Evolutionary conservation across 2,329 filamentous ascomycete genomes (phyloP).

Genomic region (Aspergillus sp.): DNA sequence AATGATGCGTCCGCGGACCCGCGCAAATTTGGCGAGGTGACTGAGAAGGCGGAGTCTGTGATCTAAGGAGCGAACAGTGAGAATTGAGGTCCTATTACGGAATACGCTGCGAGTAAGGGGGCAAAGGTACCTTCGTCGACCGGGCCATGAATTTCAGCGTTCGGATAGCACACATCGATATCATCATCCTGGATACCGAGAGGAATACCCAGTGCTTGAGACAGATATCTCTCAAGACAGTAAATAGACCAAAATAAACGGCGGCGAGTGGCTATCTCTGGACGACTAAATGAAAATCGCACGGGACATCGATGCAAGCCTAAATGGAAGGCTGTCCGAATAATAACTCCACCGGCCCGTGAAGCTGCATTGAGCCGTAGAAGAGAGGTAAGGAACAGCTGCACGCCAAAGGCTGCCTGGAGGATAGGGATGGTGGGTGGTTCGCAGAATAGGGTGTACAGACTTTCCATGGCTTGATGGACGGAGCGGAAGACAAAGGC

Average conservation of each 20-base stretch:
- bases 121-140: neutral
- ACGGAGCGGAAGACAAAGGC: constrained; percentile 50
- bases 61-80: constrained; percentile 1
- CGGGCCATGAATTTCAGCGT: constrained; percentile 45
- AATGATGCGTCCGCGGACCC: constrained; percentile 52
- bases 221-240: constrained; percentile 55
- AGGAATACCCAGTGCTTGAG: constrained; percentile 57
- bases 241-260: constrained; percentile 61
- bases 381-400: constrained; percentile 57
- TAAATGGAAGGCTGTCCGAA: constrained; percentile 57
- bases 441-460: constrained; percentile 48
- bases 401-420: constrained; percentile 54
- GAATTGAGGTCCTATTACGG: neutral
- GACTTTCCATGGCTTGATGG: constrained; percentile 51
- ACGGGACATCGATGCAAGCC: constrained; percentile 60
- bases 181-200: constrained; percentile 58
- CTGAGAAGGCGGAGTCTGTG: constrained; percentile 38
- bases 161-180: constrained; percentile 58
- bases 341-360: constrained; percentile 55
- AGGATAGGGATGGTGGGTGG: constrained; percentile 50
- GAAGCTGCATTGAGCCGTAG: constrained; percentile 59
- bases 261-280: constrained; percentile 51
- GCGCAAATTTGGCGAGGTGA: constrained; percentile 49
- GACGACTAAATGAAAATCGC: constrained; percentile 50
- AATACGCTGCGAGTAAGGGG: neutral